These are phyloP conservation scores for Sarocladium strictum DNA, from an alignment of 2,329 filamentous ascomycete genomes.

Conservation along the genomic window DNA sequence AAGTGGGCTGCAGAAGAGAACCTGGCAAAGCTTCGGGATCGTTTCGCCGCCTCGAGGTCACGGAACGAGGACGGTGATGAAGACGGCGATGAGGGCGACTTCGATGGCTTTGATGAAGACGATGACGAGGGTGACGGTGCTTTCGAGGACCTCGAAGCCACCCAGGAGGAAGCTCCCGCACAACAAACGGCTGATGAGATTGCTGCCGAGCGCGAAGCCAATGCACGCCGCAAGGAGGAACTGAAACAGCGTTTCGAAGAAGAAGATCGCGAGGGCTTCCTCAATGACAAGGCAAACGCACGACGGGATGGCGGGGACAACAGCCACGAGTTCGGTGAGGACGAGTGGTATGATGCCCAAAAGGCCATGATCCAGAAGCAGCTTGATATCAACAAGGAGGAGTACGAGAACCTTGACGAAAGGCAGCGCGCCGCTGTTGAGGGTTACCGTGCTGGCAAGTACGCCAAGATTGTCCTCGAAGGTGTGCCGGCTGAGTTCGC, in stretches of 20 bases:
- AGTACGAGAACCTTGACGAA: conserved; percentile 84
- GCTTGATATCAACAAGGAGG: conserved; percentile 90
- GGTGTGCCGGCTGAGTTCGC: conserved; percentile 89
- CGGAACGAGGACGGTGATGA: conserved; percentile 22
- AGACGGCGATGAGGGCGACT: conserved; percentile 33
- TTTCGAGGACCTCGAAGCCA: conserved; percentile 52
- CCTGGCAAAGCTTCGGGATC: conserved; percentile 64
- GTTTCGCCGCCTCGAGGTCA: conserved; percentile 68
- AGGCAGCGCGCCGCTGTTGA: conserved; percentile 77
- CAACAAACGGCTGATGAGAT: conserved; percentile 47
- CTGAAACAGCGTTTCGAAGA: conserved; percentile 92
- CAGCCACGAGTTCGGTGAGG: conserved; percentile 80
- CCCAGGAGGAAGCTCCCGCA: conserved; percentile 55
- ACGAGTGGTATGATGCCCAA: conserved; percentile 97
- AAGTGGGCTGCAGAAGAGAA: conserved; percentile 82
- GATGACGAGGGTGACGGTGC: conserved; percentile 51
- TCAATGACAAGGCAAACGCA: conserved; percentile 79
- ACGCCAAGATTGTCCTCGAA: conserved; percentile 85
- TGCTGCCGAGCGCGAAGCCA: conserved; percentile 85
- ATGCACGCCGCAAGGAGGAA: conserved; percentile 89
- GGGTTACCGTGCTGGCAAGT: conserved; percentile 86
- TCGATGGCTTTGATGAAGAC: conserved; percentile 45
- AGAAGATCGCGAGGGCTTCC: conserved; percentile 93
- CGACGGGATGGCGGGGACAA: conserved; percentile 61
- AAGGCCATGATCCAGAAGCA: conserved; percentile 95